Percentiles rank a stretch among this genome's conserved stretches.
phyloP scores from a whole-genome alignment of 2,329 filamentous ascomycete genomes.

The Neopestalotiopsis clavispora region DNA sequence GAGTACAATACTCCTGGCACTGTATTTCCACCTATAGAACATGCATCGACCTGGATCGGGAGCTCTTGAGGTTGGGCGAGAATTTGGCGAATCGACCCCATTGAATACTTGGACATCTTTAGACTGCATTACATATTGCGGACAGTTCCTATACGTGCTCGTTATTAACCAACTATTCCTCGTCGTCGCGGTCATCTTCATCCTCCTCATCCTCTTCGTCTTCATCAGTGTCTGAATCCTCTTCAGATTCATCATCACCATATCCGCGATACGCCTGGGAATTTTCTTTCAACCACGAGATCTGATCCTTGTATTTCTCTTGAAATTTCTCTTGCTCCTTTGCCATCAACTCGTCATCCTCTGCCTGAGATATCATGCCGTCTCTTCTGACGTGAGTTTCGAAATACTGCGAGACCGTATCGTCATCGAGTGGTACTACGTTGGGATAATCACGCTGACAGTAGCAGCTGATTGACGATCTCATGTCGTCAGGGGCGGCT shows the following conservation, averaged over 20 bases:
- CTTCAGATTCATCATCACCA: neutral
- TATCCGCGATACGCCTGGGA: too few species aligned
- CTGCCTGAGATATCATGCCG: neutral
- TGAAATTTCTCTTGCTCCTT: neutral
- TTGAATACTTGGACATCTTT: too few species aligned
- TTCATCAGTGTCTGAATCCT: neutral
- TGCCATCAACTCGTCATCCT: neutral
- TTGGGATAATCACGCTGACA: constrained; percentile 5
- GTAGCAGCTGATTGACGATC: constrained; percentile 13
- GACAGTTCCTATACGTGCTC: too few species aligned
- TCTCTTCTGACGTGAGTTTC: neutral
- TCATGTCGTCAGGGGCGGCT: neutral
- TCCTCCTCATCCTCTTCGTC: neutral
- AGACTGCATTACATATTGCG: too few species aligned
- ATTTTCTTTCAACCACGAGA: too few species aligned
- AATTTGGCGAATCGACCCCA: too few species aligned
- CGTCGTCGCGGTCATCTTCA: neutral
- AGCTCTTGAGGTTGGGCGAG: too few species aligned
- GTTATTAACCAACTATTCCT: too few species aligned
- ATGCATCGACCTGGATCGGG: too few species aligned
- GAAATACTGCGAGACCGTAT: constrained; percentile 11
- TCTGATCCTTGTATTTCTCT: neutral
- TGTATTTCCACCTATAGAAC: too few species aligned
- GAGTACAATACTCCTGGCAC: too few species aligned
- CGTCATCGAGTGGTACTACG: neutral